phyloP scores from a whole-genome alignment of 768 basidiomycete genomes.

The Kwoniella dejecticola region DNA sequence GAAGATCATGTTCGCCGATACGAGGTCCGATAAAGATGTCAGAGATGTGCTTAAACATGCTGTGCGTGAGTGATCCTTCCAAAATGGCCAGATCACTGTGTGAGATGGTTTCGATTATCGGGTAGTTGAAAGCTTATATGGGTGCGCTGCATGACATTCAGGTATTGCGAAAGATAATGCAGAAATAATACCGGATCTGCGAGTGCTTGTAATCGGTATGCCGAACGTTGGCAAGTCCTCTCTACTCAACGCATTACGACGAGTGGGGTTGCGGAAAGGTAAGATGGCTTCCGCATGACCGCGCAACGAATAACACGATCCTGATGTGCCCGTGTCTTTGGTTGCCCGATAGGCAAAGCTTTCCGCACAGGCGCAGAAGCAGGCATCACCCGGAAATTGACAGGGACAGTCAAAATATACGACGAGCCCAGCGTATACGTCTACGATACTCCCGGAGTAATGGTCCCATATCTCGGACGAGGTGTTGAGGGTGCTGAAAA shows the following conservation, averaged over 20 bases:
- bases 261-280: conserved; percentile 85
- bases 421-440: conserved; percentile 80
- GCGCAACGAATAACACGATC: not conserved
- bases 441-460: conserved; percentile 93
- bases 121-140: no score
- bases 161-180: conserved; percentile 71
- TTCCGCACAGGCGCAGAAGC: conserved; percentile 85
- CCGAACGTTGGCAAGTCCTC: conserved; percentile 98
- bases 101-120: no score
- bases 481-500: conserved; percentile 85
- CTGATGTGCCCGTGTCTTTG: no score
- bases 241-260: conserved; percentile 86
- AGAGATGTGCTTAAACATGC: conserved; percentile 53
- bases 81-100: no score
- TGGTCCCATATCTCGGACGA: conserved; percentile 89
- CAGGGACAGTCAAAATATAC: conserved; percentile 82
- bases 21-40: conserved; percentile 54
- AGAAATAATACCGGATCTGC: conserved; percentile 65
- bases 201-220: conserved; percentile 91
- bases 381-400: conserved; percentile 84
- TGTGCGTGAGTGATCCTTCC: conserved; percentile 55
- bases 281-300: conserved; percentile 45
- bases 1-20: conserved; percentile 57
- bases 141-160: no score
- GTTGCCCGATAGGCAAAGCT: conserved; percentile 84